Base-by-base conservation (phyloP, 2,329 filamentous ascomycete genomes). In the Fusarium algeriense region DNA sequence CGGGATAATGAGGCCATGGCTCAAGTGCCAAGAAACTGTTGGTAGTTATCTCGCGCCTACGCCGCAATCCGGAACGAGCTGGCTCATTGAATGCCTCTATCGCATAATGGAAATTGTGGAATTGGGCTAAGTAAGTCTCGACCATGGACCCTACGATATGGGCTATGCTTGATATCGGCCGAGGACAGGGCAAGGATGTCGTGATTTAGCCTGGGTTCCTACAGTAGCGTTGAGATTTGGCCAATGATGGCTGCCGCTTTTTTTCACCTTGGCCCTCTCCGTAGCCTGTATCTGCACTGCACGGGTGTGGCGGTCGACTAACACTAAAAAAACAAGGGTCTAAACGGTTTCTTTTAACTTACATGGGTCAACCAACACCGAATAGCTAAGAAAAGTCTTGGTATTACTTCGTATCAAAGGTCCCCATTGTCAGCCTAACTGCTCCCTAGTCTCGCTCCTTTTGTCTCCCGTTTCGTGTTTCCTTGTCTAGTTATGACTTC, bases 41-140 rank as follows among this genome's bases (percentile, higher is more conserved):
- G 54, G 54, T 54, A 35, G 38, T 12, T n/a, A 60, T 15, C 40
- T 37, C 20, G 0, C 75, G 73, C 41, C 61, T 96, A 3, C 81
- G 60, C 60, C 62, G 52, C 44, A 65, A 49, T 38, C 38, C 96
- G 37, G 46, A 85, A 90, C 9, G 87, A 92, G 72, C 95, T 55
- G 23, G 40, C 26, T 38, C 38, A 41, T 30, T 44, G 30, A 54
- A 59, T 44, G 26, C 37, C 35, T 59, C 40, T 38, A 95, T 78
- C 85, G 86, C 15, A 81, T 95, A 81, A 60, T 49, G 48, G 41
- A 46, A 52, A 41, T 66, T 28, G 44, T 50, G 48, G 48, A 49
- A 35, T 20, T 44, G 38, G 56, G 32, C 32, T 11, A 34, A 46
- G 56, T 67, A 34, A 46, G 56, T 67, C 64, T 53, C 50, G 64